Percentiles rank a stretch among this genome's conserved stretches.
Conservation (phyloP, 1,284 basidiomycete genomes). For the Sutorius eximius region DNA sequence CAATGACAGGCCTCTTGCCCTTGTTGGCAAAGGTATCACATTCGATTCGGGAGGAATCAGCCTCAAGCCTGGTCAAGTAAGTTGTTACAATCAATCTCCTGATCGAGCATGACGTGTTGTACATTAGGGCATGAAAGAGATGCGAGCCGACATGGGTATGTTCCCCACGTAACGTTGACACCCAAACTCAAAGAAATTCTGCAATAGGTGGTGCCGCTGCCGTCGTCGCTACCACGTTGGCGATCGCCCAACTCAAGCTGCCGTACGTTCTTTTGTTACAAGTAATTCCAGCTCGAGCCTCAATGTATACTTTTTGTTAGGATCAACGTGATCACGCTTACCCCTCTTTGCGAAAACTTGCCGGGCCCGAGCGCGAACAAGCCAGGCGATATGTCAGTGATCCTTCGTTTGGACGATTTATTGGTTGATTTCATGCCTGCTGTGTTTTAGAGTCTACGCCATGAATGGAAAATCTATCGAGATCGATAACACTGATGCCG, state of each 20-base stretch:
- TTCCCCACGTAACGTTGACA: neutral
- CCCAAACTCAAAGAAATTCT: neutral
- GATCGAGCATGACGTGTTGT: neutral
- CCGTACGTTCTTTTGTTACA: constrained; percentile 50
- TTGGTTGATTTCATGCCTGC: neutral
- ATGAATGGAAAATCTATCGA: constrained; percentile 90
- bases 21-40: constrained; percentile 89
- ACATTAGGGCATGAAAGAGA: constrained; percentile 69
- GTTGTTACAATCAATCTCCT: constrained; percentile 29
- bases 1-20: constrained; percentile 63
- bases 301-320: constrained; percentile 34
- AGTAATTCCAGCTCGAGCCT: neutral
- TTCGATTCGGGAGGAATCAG: constrained; percentile 91
- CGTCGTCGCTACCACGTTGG: constrained; percentile 70
- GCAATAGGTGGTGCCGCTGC: constrained; percentile 72
- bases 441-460: constrained; percentile 64
- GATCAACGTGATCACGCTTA: constrained; percentile 73
- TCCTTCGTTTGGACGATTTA: neutral
- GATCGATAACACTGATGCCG: constrained; percentile 88
- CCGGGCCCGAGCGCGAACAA: constrained; percentile 85
- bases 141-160: constrained; percentile 83
- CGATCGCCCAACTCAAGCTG: constrained; percentile 78
- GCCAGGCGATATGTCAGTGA: constrained; percentile 76
- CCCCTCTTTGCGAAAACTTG: constrained; percentile 86
- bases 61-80: constrained; percentile 73